These are phyloP conservation scores for Talaromyces islandicus DNA, from an alignment of 2,329 filamentous ascomycete genomes.

Conservation along the genomic window DNA sequence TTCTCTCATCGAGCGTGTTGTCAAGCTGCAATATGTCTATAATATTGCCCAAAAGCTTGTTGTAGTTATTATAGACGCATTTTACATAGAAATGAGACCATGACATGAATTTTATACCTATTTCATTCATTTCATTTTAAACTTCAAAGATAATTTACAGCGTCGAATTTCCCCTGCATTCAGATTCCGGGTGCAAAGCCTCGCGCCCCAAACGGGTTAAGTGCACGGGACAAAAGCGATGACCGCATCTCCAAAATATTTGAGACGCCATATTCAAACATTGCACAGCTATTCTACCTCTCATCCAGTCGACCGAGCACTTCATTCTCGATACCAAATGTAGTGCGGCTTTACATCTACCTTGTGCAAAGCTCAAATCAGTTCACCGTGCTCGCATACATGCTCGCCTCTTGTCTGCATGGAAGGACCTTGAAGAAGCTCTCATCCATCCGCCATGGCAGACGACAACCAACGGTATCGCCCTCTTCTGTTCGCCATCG, in stretches of 20 bases:
- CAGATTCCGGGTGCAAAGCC: not conserved
- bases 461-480: slow-evolving; percentile 28
- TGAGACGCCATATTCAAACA: not conserved
- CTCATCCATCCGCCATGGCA: slow-evolving; percentile 1
- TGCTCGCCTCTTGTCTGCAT: not conserved
- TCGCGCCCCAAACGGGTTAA: not conserved
- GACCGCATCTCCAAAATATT: not conserved
- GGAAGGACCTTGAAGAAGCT: not conserved
- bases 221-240: not conserved
- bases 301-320: not conserved
- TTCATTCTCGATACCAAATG: not conserved
- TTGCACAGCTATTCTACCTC: not conserved
- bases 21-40: not conserved
- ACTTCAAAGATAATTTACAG: not conserved
- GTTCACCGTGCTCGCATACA: not conserved
- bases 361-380: not conserved
- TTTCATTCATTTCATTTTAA: not conserved
- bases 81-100: not conserved
- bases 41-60: not conserved
- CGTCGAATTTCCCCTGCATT: not conserved
- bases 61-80: not conserved
- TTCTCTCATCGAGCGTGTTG: not conserved
- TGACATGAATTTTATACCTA: not conserved
- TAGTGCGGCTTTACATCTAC: not conserved
- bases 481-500: slow-evolving; percentile 35